These are phyloP conservation scores for Alloteropsis semialata DNA, from an alignment of 176 grass and related monocot species.

Conservation along the genomic window DNA sequence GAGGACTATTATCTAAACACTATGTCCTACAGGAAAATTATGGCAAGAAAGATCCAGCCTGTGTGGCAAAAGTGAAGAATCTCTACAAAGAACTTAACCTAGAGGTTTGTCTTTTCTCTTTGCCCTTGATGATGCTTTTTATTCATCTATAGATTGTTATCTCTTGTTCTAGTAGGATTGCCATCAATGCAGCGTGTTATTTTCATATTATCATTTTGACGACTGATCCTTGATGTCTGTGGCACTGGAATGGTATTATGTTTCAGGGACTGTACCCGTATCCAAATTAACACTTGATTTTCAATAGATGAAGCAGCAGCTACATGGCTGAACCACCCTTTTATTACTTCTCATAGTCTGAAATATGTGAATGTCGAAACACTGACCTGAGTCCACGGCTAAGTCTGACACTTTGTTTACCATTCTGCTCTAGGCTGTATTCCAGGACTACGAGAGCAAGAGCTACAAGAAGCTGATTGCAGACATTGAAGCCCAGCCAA, in stretches of 20 bases:
- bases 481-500: slow-evolving; percentile 71
- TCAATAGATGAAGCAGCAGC: background rate
- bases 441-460: slow-evolving; percentile 58
- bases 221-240: background rate
- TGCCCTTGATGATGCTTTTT: slow-evolving; percentile 19
- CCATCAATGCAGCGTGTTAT: background rate
- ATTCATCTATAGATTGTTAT: slow-evolving; percentile 7
- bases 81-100: slow-evolving; percentile 87
- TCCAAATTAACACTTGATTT: background rate
- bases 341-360: background rate
- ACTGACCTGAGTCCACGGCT: background rate
- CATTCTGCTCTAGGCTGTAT: slow-evolving; percentile 40
- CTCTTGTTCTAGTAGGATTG: background rate
- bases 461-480: slow-evolving; percentile 75
- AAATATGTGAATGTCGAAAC: background rate
- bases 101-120: slow-evolving; percentile 74
- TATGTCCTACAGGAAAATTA: slow-evolving; percentile 81
- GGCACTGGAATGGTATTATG: background rate
- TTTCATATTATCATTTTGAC: background rate
- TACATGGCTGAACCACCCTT: background rate
- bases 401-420: slow-evolving; percentile 18
- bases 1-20: background rate
- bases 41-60: slow-evolving; percentile 76
- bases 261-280: background rate
- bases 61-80: slow-evolving; percentile 87